Conservation (phyloP, 768 basidiomycete species). For the Tulasnella sp. region DNA sequence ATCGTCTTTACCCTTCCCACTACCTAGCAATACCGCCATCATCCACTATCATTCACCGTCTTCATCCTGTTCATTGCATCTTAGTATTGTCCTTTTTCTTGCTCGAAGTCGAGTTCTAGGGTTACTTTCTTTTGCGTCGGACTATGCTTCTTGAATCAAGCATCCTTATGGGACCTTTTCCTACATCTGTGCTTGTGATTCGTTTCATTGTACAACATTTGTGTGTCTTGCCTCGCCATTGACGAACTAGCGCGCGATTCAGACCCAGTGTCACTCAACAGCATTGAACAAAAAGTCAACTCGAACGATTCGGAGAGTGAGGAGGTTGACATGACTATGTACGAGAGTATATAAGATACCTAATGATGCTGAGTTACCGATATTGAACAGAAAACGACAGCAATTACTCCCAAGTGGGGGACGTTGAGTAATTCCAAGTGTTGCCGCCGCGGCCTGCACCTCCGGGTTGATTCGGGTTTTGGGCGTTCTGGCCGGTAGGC, state of each 20-base stretch:
- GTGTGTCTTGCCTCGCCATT: conserved; percentile 1
- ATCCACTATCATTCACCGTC: conserved; percentile 9
- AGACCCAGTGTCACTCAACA: neutral
- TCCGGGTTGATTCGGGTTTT: neutral
- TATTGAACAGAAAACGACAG: neutral
- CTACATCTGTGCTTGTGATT: neutral
- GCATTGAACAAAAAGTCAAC: neutral
- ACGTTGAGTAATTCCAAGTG: conserved; percentile 2
- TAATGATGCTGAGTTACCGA: neutral
- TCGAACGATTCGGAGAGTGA: neutral
- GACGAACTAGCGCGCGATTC: neutral
- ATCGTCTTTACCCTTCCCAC: neutral
- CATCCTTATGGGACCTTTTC: conserved; percentile 8
- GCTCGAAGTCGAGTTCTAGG: neutral
- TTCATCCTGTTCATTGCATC: conserved; percentile 20
- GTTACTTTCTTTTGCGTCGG: neutral
- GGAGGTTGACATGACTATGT: conserved; percentile 13
- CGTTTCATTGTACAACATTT: conserved; percentile 4
- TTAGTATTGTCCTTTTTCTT: conserved; percentile 13
- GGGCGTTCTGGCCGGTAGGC: neutral
- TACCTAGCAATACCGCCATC: conserved; percentile 2
- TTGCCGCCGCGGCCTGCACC: neutral
- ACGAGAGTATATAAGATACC: conserved; percentile 8
- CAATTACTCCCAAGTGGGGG: conserved; percentile 11
- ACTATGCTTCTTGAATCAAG: conserved; percentile 17